Evolutionary conservation across 2,329 filamentous ascomycete species (phyloP).

Genomic region (Ophiostoma montium): DNA sequence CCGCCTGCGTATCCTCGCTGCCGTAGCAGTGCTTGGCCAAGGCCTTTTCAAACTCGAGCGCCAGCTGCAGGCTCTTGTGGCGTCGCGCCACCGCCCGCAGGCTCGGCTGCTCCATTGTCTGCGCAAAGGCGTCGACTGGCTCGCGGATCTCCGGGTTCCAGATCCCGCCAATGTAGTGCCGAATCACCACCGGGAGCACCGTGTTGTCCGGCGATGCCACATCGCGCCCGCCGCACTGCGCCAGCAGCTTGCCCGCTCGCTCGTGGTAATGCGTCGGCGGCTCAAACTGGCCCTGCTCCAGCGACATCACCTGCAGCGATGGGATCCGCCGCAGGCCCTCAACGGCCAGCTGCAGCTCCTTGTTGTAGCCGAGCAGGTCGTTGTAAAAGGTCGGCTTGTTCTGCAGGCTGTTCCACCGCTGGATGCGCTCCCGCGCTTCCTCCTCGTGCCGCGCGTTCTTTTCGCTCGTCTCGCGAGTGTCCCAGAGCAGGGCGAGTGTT

Average conservation of each 20-base stretch:
- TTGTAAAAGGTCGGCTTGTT: constrained; percentile 24
- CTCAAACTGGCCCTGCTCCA: constrained; percentile 41
- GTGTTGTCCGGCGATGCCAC: constrained; percentile 12
- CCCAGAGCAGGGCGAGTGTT: constrained; percentile 33
- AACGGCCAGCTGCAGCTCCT: constrained; percentile 32
- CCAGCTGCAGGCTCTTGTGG: constrained; percentile 43
- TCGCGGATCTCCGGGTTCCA: constrained; percentile 30
- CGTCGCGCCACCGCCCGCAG: constrained; percentile 30
- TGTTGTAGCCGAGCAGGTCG: constrained; percentile 37
- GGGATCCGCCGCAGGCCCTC: constrained; percentile 37
- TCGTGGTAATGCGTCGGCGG: constrained; percentile 33
- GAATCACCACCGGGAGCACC: constrained; percentile 20
- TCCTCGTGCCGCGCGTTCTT: constrained; percentile 22
- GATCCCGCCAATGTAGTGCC: constrained; percentile 40
- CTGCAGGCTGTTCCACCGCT: constrained; percentile 32
- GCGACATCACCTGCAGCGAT: constrained; percentile 36
- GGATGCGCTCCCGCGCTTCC: constrained; percentile 24
- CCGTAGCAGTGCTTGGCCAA: constrained; percentile 34
- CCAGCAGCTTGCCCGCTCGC: constrained; percentile 28
- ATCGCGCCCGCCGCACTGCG: constrained; percentile 20
- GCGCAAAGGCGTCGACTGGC: constrained; percentile 23
- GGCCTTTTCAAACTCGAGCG: constrained; percentile 39
- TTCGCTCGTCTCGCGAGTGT: constrained; percentile 24
- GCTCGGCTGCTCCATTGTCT: constrained; percentile 14
- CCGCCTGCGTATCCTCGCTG: constrained; percentile 19